Evolutionary conservation across 208 protist species (phyloP).

Genomic region (Trypanosoma avium): DNA sequence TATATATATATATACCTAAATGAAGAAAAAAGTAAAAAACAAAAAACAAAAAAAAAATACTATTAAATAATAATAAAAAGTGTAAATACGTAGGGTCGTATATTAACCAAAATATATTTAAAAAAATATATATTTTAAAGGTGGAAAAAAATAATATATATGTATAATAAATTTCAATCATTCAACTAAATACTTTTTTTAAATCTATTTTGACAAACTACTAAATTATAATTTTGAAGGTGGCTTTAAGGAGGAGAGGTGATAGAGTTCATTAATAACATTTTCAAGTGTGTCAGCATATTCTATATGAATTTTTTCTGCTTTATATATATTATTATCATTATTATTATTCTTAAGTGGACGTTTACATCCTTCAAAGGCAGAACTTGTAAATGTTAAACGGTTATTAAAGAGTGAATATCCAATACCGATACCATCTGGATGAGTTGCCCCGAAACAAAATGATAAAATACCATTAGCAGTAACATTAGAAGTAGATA

Average conservation of each 20-base stretch:
- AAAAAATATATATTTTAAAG: slow-evolving; percentile 11
- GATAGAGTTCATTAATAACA: slow-evolving; percentile 1
- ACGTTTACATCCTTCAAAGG: slow-evolving; percentile 7
- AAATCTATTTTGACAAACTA: not conserved
- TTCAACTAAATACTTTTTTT: not conserved
- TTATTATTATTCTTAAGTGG: not conserved
- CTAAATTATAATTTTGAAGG: slow-evolving; percentile 9
- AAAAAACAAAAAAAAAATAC: slow-evolving; percentile 12
- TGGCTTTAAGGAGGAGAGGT: not conserved
- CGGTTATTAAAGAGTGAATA: slow-evolving; percentile 18
- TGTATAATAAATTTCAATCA: not conserved
- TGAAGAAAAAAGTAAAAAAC: slow-evolving; percentile 24
- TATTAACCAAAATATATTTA: slow-evolving; percentile 14
- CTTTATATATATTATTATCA: not conserved
- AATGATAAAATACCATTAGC: slow-evolving; percentile 22
- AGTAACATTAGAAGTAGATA: slow-evolving; percentile 31
- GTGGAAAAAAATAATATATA: slow-evolving; percentile 3
- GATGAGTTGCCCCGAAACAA: slow-evolving; percentile 17
- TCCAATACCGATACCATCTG: slow-evolving; percentile 24
- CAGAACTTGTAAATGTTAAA: slow-evolving; percentile 18
- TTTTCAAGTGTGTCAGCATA: slow-evolving; percentile 18
- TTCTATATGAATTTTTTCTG: not conserved
- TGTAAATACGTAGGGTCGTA: not conserved
- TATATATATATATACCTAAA: slow-evolving; percentile 11
- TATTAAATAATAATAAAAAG: slow-evolving; percentile 16